Evolutionary conservation across 116 monocot genomes (phyloP).

Genomic region (Iris pallida): DNA sequence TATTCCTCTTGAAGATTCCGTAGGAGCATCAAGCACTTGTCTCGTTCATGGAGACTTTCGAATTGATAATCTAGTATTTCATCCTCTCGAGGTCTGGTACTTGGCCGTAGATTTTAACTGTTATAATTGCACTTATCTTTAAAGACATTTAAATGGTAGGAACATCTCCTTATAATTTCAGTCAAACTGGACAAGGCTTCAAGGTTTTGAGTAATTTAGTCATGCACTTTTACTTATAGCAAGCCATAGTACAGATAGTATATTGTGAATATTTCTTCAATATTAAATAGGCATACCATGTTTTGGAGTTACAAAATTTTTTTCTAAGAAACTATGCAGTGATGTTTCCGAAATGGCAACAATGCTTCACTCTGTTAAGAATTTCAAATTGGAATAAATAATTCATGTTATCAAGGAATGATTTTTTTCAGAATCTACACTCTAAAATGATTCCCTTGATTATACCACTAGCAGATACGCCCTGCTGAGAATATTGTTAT

Average conservation of each 20-base stretch:
- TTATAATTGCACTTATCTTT: background rate
- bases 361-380: too few relatives aligned
- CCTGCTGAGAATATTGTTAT: too few relatives aligned
- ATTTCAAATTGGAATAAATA: too few relatives aligned
- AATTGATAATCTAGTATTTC: slow-evolving; percentile 94
- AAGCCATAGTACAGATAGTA: too few relatives aligned
- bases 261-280: background rate
- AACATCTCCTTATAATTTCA: slow-evolving; percentile 1
- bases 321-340: background rate
- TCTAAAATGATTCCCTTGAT: too few relatives aligned
- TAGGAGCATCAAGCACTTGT: slow-evolving; percentile 44
- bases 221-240: too few relatives aligned
- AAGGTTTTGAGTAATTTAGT: background rate
- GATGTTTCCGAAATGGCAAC: too few relatives aligned
- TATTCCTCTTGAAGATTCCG: slow-evolving; percentile 81
- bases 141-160: background rate
- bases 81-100: slow-evolving; percentile 64
- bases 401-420: too few relatives aligned
- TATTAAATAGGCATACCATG: background rate
- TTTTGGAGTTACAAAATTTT: background rate
- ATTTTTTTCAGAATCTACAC: too few relatives aligned
- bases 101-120: background rate
- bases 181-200: background rate
- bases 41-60: slow-evolving; percentile 98
- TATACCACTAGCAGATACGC: too few relatives aligned